Percentiles rank a stretch among this genome's conserved stretches.
Evolutionary conservation across 768 basidiomycete species (phyloP).

Genomic region (Crassisporium funariophilum): DNA sequence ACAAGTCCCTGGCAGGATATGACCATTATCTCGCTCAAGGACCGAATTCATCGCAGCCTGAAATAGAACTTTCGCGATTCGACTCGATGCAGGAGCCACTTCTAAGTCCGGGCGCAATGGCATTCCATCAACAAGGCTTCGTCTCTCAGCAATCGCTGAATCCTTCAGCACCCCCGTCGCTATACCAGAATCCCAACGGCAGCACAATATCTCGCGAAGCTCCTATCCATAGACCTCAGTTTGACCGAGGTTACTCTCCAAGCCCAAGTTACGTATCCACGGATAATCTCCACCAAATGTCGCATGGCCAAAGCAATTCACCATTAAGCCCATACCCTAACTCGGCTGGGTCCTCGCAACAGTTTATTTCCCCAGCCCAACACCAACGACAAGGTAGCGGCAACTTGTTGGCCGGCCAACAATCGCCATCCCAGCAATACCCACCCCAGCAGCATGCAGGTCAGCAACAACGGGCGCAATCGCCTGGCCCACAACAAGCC

Average conservation of each 20-base stretch:
- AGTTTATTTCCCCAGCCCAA: constrained; percentile 10
- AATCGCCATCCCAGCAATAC: constrained; percentile 25
- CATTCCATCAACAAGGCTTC: constrained; percentile 37
- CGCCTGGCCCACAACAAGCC: constrained; percentile 22
- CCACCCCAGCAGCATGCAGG: no score
- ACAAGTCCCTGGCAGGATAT: constrained; percentile 42
- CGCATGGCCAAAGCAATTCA: constrained; percentile 16
- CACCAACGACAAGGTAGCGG: constrained; percentile 25
- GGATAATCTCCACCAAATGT: constrained; percentile 22
- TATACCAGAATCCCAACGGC: constrained; percentile 39
- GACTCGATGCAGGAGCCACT: constrained; percentile 65
- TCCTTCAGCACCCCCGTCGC: constrained; percentile 43
- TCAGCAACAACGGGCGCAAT: constrained; percentile 9
- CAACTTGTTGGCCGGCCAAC: constrained; percentile 22
- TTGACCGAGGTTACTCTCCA: constrained; percentile 40
- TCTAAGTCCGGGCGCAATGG: constrained; percentile 39
- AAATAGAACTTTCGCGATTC: constrained; percentile 59
- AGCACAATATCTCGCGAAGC: constrained; percentile 51
- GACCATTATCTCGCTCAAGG: constrained; percentile 60
- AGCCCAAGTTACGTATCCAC: constrained; percentile 37
- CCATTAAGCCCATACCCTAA: constrained; percentile 16
- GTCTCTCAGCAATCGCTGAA: constrained; percentile 42
- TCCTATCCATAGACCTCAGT: constrained; percentile 63
- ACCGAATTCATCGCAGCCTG: constrained; percentile 31
- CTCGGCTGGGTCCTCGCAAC: constrained; percentile 10